phyloP scores from a whole-genome alignment of 179 eudicot genomes.

The Vitellaria paradoxa region DNA sequence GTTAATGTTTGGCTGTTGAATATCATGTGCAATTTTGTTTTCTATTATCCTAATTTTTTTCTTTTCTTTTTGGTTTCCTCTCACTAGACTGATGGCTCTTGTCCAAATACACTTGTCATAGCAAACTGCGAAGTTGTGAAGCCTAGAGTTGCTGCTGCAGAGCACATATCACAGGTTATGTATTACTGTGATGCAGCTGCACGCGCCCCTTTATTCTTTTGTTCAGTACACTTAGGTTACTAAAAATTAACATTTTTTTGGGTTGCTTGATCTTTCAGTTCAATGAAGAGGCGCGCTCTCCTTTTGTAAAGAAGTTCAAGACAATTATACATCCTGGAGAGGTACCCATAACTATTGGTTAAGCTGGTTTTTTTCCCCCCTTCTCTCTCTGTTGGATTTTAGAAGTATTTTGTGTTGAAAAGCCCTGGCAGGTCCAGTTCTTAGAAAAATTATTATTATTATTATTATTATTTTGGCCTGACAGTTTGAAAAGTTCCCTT shows the following conservation, averaged over 20 bases:
- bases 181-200: no score
- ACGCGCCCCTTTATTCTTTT: no score
- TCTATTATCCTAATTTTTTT: neutral
- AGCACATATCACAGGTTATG: conserved; percentile 90
- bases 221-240: neutral
- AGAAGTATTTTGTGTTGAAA: no score
- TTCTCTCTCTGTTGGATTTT: no score
- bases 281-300: conserved; percentile 97
- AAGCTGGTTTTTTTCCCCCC: neutral
- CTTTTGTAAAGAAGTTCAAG: conserved; percentile 94
- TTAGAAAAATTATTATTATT: no score
- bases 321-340: conserved; percentile 99
- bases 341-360: conserved; percentile 38
- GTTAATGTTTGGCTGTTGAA: neutral
- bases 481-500: no score
- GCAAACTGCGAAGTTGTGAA: conserved; percentile 98
- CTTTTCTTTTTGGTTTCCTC: neutral
- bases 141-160: conserved; percentile 98
- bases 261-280: conserved; percentile 46
- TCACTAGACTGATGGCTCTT: conserved; percentile 88
- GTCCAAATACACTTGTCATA: conserved; percentile 94
- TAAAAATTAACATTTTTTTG: neutral
- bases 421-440: no score
- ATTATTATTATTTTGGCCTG: no score
- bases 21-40: neutral